Conservation (phyloP, 2,329 filamentous ascomycete species). For the Aspergillus alliaceus region DNA sequence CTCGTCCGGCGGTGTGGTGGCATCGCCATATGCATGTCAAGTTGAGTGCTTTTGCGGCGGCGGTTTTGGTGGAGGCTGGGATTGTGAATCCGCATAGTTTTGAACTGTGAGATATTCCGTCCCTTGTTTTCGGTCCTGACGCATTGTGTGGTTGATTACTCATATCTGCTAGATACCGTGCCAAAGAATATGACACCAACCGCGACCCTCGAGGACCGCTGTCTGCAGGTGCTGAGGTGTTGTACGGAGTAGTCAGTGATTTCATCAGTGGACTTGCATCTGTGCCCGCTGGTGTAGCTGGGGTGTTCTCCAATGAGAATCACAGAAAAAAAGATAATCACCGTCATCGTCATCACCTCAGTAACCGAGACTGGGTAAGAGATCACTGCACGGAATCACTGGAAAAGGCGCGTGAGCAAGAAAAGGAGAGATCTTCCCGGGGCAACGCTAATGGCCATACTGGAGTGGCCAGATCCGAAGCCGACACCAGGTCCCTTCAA, state of each 20-base stretch:
- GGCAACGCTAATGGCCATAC: neutral
- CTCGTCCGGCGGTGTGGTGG: conserved; percentile 71
- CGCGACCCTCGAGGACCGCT: conserved; percentile 78
- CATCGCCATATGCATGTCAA: conserved; percentile 66
- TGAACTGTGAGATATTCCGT: conserved; percentile 60
- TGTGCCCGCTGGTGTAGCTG: conserved; percentile 55
- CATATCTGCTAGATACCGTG: conserved; percentile 44
- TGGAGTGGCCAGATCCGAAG: neutral
- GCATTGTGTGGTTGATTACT: neutral
- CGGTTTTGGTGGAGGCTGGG: conserved; percentile 64
- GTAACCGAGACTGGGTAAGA: neutral
- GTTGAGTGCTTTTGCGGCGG: conserved; percentile 71
- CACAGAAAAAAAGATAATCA: neutral
- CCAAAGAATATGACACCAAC: conserved; percentile 72
- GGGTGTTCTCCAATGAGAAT: conserved; percentile 3
- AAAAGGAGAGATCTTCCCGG: neutral
- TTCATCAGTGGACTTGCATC: conserved; percentile 83
- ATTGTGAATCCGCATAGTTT: conserved; percentile 68
- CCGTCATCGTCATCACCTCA: neutral
- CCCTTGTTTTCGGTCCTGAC: no score
- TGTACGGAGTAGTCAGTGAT: conserved; percentile 79
- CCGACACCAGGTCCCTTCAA: neutral
- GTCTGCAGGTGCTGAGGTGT: conserved; percentile 71
- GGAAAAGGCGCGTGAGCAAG: neutral
- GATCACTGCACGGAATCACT: neutral